A percentile compares a stretch with the other conserved stretches of the same genome.
Conservation (phyloP, 2,329 filamentous ascomycete genomes). For the Fusarium keratoplasticum region DNA sequence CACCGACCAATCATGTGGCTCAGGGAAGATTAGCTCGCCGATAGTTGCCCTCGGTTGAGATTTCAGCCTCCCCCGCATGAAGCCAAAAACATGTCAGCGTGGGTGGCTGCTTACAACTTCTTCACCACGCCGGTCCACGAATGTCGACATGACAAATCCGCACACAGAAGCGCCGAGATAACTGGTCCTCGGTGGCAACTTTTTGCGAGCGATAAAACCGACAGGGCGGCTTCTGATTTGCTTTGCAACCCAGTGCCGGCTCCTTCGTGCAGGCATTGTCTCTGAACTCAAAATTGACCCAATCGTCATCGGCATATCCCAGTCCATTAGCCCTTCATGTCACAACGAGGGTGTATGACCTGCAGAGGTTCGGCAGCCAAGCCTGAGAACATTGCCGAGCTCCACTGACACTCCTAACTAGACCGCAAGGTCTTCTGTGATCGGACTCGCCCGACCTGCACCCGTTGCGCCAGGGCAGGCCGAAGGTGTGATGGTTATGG, state of each 20-base stretch:
- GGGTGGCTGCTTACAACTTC: neutral
- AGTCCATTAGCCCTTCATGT: neutral
- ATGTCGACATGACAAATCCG: neutral
- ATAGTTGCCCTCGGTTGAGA: neutral
- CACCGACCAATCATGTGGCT: neutral
- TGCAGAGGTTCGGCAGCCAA: constrained; percentile 17
- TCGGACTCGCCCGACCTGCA: constrained; percentile 18
- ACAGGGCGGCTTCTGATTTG: neutral
- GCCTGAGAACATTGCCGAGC: fast-evolving
- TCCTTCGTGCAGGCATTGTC: neutral
- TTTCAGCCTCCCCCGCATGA: neutral
- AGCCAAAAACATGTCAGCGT: neutral
- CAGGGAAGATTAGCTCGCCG: neutral
- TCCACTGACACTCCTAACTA: neutral
- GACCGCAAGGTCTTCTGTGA: constrained; percentile 37
- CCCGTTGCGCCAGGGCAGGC: constrained; percentile 6
- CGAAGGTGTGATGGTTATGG: constrained; percentile 29
- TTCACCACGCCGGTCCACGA: neutral
- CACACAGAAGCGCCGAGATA: neutral
- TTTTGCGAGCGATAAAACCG: constrained; percentile 8
- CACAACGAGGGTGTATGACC: constrained; percentile 19
- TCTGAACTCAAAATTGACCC: neutral
- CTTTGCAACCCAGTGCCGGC: neutral
- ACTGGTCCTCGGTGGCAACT: neutral
- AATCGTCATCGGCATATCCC: neutral